phyloP scores from a whole-genome alignment of 176 grass and related monocot species.

The Ampelocalamus luodianensis region DNA sequence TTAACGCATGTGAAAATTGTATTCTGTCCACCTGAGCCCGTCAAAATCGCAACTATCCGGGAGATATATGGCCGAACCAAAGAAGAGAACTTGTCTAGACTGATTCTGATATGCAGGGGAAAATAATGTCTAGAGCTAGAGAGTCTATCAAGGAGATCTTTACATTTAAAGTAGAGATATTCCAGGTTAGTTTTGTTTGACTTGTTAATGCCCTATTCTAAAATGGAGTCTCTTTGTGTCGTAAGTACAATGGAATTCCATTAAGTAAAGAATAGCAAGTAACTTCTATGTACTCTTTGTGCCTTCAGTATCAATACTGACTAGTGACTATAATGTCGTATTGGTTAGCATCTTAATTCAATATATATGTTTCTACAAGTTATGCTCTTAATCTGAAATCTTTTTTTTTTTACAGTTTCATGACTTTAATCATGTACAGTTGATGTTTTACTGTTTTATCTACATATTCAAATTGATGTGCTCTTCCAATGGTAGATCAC shows the following conservation, averaged over 20 bases:
- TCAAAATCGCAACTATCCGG: conserved; percentile 66
- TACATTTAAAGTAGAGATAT: conserved; percentile 71
- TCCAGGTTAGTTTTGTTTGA: conserved; percentile 59
- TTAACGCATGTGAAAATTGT: conserved; percentile 67
- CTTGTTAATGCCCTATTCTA: neutral
- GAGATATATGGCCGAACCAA: conserved; percentile 45
- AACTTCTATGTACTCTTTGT: conserved; percentile 7
- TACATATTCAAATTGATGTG: conserved; percentile 22
- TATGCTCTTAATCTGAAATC: conserved; percentile 19
- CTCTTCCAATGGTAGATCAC: conserved; percentile 58
- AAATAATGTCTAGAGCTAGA: conserved; percentile 63
- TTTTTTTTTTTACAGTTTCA: neutral
- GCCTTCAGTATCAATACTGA: neutral
- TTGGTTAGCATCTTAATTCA: conserved; percentile 26
- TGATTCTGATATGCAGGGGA: conserved; percentile 70
- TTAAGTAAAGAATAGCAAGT: neutral
- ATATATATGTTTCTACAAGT: neutral
- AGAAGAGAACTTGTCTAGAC: conserved; percentile 58
- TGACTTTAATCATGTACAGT: neutral
- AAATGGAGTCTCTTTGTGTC: neutral
- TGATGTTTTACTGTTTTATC: conserved; percentile 29
- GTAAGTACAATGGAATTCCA: neutral
- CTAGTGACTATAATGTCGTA: neutral
- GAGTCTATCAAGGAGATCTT: conserved; percentile 75
- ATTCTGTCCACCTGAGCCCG: conserved; percentile 62